Evolutionary conservation across 805 yeast species (phyloP), one percentile per base, ranked within the genome.

Genomic region (Pichia sporocuriosa): DNA sequence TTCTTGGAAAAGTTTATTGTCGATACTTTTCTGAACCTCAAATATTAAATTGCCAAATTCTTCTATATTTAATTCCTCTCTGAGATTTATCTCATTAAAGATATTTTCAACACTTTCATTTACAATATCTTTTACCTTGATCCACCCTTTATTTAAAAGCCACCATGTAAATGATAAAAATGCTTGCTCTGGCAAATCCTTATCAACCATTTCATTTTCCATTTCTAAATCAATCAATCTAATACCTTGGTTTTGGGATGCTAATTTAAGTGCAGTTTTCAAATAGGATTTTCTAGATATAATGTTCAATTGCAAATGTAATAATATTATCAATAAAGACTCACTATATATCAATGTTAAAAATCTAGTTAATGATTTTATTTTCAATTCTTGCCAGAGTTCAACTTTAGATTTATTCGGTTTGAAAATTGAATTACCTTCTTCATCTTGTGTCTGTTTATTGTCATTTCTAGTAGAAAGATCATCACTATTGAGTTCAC

Each of bases 121-220:
- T 23, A 86, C 75, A 17, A 70, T 61, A 23, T 68, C 63, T 19
- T 75, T 69, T 27, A 85, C 63, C 26, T 69, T 65, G 19, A 69
- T 53, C 88, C 93, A 87, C 0, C 97, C 97, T 49, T 79, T 76
- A 59, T 90, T 88, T 38, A 90, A 67, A 35, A 90, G 61, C 96
- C 96, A 90, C 96, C 97, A 90, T 46, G 89, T 81, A 47, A 87
- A 73, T 0, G 95, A 82, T 35, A 90, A 68, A 57, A 84, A 90
- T 38, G 87, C 82, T 53, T 93, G 90, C 53, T 84, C 93, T 29
- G 81, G 70, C 26, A 73, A 77, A 50, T 48, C 46, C 21, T 74
- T 73, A 15, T 43, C 44, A 12, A 29, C 19, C 16, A 13, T 30
- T 12, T 57, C 61, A 5, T 51, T 54, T 22, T 49, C 49, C 1